phyloP scores from a whole-genome alignment of 495 filamentous ascomycete genomes.

The Aspergillus sclerotioniger region DNA sequence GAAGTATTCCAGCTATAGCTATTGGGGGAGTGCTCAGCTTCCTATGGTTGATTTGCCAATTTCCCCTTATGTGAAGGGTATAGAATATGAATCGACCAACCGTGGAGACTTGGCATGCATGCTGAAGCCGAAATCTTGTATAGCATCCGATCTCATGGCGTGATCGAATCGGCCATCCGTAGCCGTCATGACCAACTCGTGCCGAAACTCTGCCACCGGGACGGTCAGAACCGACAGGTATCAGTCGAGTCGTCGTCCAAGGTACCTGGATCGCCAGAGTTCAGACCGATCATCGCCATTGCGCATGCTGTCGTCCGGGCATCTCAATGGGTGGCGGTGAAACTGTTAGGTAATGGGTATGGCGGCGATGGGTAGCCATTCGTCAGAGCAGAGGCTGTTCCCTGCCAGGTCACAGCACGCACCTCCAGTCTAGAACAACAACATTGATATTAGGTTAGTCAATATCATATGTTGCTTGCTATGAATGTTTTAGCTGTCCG shows the following conservation, averaged over 20 bases:
- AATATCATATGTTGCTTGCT: constrained; percentile 7
- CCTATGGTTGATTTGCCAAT: no score
- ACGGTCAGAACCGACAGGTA: neutral
- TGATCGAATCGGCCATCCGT: constrained; percentile 19
- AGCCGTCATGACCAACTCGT: neutral
- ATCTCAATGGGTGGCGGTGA: constrained; percentile 8
- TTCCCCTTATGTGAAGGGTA: no score
- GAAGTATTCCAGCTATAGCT: no score
- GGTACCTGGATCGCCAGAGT: constrained; percentile 1
- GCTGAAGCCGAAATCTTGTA: neutral
- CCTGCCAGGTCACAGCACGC: constrained; percentile 28
- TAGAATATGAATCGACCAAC: no score
- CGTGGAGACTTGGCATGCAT: no score
- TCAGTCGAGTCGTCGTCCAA: neutral
- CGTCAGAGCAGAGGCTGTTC: constrained; percentile 16
- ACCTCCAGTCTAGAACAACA: constrained; percentile 19
- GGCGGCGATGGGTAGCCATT: constrained; percentile 26
- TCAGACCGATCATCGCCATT: constrained; percentile 6
- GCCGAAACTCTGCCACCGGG: constrained; percentile 14
- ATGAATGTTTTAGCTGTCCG: neutral
- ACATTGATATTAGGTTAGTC: neutral
- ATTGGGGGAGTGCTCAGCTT: no score
- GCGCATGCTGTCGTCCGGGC: neutral
- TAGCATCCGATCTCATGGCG: constrained; percentile 8
- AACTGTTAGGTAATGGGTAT: constrained; percentile 43